A percentile compares a stretch with the other conserved stretches of the same genome.
Evolutionary conservation across 2,329 filamentous ascomycete species (phyloP).

Genomic region (Escovopsis sp.): DNA sequence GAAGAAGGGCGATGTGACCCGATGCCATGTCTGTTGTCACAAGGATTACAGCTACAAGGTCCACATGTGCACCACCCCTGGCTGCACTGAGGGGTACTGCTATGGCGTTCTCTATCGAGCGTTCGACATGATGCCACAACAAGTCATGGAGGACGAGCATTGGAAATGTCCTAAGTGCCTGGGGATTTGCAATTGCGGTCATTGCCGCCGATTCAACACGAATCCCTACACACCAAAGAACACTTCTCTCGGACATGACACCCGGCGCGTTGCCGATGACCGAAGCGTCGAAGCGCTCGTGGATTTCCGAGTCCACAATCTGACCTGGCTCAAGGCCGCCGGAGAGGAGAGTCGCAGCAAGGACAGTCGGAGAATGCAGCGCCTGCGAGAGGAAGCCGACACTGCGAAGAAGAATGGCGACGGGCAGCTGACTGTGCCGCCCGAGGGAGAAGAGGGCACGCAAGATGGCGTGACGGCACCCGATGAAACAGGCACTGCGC

Average conservation of each 20-base stretch:
- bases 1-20: constrained; percentile 38
- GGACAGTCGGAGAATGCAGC: constrained; percentile 41
- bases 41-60: constrained; percentile 74
- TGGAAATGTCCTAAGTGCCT: constrained; percentile 86
- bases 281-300: constrained; percentile 82
- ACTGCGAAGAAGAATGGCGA: constrained; percentile 28
- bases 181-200: constrained; percentile 73
- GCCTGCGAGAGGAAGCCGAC: constrained; percentile 39
- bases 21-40: constrained; percentile 73
- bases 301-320: constrained; percentile 79
- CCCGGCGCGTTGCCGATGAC: constrained; percentile 74
- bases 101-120: constrained; percentile 87
- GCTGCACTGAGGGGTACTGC: constrained; percentile 67
- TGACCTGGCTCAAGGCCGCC: constrained; percentile 57
- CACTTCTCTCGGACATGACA: constrained; percentile 81
- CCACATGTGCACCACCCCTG: constrained; percentile 55
- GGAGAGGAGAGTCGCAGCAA: constrained; percentile 43
- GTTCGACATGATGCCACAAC: constrained; percentile 77
- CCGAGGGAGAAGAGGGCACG: constrained; percentile 19
- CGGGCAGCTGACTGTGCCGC: constrained; percentile 22
- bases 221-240: constrained; percentile 73
- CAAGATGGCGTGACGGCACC: constrained; percentile 10
- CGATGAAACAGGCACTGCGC: neutral
- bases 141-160: constrained; percentile 60
- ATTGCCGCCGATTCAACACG: constrained; percentile 54